These are phyloP conservation scores for Penicillium daleae DNA, from an alignment of 495 filamentous ascomycete species.

Conservation along the genomic window DNA sequence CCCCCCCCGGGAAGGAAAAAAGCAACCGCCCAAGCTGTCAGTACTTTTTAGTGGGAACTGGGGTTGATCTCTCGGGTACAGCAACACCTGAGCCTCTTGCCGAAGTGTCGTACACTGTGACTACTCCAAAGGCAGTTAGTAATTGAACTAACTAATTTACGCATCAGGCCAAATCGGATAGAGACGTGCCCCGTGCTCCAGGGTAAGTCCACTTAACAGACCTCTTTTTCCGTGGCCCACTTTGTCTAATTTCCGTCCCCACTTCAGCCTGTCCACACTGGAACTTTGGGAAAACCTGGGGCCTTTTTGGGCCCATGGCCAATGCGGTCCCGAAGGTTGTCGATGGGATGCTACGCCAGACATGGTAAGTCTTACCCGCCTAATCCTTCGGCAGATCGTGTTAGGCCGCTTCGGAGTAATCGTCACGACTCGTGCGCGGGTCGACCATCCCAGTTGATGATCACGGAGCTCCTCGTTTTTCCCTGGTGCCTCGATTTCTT, in stretches of 20 bases:
- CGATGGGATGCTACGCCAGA: conserved; percentile 28
- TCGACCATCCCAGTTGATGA: conserved; percentile 20
- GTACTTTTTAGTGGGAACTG: conserved; percentile 7
- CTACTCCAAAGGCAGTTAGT: neutral
- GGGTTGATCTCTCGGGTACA: conserved; percentile 14
- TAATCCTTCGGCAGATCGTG: conserved; percentile 33
- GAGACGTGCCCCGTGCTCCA: conserved; percentile 24
- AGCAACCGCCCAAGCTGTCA: conserved; percentile 11
- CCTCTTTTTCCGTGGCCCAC: conserved; percentile 5
- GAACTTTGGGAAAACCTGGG: neutral
- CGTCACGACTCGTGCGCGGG: conserved; percentile 1
- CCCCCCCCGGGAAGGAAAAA: neutral
- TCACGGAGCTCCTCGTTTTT: conserved; percentile 1
- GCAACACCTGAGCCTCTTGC: conserved; percentile 6
- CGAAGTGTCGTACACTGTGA: conserved; percentile 5
- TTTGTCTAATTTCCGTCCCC: conserved; percentile 5
- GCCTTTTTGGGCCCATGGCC: conserved; percentile 13
- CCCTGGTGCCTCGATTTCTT: neutral
- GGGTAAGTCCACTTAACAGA: neutral
- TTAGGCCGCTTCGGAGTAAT: conserved; percentile 17
- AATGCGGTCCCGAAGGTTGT: conserved; percentile 18
- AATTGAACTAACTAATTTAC: neutral
- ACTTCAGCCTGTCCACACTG: neutral
- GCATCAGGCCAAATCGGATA: conserved; percentile 3
- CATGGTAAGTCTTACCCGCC: conserved; percentile 35